Base-by-base conservation (phyloP, 2,329 filamentous ascomycete genomes). In the Dactylellina cionopaga region DNA sequence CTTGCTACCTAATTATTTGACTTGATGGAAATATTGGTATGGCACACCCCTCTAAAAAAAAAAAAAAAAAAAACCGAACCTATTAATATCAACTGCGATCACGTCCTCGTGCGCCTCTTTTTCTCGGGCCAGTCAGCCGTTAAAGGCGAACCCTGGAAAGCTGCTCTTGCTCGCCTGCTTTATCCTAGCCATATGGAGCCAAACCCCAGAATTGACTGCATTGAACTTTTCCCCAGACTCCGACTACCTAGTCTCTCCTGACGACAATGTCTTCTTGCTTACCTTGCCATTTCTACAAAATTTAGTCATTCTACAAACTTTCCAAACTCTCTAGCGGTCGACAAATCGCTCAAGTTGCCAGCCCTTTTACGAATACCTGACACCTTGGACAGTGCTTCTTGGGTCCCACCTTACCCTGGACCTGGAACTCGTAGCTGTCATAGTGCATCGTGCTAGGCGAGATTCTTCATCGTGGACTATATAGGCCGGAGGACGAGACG, bases 41-140 rank as follows among this genome's bases (percentile, higher is more conserved):
- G 63, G 54, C 68, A 65, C 68, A 58, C 66, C 66, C 68, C 37
- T 35, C 41, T 27, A 47, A n/a, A 22, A 55, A 19, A 35, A 35
- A 22, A 10, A 22, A 49, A 62, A 37, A 39, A 58, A 70, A 56
- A 58, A 47, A 62, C 62, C 43, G 49, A 55, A 47, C 51, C 68
- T 72, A 72, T 72, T 72, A 72, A 72, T 72, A 72, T 72, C 59
- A 31, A 31, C 31, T 72, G 29, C 56, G 52, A 72, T 72, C 68
- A 72, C 68, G 68, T 65, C 68, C 66, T 72, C 68, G 68, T 72
- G 68, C 68, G 68, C 68, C 66, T 71, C 58, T 72, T 63, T n/a
- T 72, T 59, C 68, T 72, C 68, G 68, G 68, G 54, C 39, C 68
- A 56, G 59, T 72, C 68, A 65, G 68, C 68, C 68, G 68, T 72